Conservation (phyloP, 352 stramenopile species). For the Pythium coloratum region DNA sequence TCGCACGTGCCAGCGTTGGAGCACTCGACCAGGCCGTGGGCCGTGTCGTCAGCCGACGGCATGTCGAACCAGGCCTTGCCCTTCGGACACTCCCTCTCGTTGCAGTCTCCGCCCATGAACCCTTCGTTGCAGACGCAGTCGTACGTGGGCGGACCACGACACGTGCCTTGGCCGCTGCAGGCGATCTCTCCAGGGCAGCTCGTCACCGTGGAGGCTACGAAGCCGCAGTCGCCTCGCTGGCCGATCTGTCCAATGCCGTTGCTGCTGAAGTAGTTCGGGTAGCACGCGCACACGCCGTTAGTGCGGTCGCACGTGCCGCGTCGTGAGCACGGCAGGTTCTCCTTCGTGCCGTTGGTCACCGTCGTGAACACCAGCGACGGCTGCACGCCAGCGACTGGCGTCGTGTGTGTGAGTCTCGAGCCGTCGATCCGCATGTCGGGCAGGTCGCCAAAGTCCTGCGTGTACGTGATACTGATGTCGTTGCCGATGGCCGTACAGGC, state of each 20-base stretch:
- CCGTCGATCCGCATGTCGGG: conserved; percentile 62
- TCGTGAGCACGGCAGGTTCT: conserved; percentile 84
- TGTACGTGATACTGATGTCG: conserved; percentile 77
- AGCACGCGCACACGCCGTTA: conserved; percentile 83
- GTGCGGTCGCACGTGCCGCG: conserved; percentile 79
- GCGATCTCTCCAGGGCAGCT: conserved; percentile 70
- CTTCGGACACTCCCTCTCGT: conserved; percentile 59
- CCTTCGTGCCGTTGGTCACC: conserved; percentile 85
- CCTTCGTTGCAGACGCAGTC: conserved; percentile 81
- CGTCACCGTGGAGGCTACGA: conserved; percentile 58
- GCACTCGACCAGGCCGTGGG: conserved; percentile 64
- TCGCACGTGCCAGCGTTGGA: conserved; percentile 75
- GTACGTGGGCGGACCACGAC: conserved; percentile 68
- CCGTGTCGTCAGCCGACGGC: conserved; percentile 43
- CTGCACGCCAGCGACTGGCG: conserved; percentile 32
- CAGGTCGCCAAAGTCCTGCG: conserved; percentile 73
- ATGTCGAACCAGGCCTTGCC: conserved; percentile 73
- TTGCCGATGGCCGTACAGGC: conserved; percentile 74
- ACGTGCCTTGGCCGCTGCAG: conserved; percentile 74
- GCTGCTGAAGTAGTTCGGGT: conserved; percentile 81
- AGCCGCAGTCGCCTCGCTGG: conserved; percentile 91
- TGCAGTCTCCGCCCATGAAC: conserved; percentile 73
- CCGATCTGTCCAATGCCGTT: conserved; percentile 79
- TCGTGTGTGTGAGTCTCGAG: conserved; percentile 48
- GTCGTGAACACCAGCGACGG: conserved; percentile 53